Evolutionary conservation across 192 early-diverging fungal genomes (phyloP).

Genomic region (Dispira simplex): DNA sequence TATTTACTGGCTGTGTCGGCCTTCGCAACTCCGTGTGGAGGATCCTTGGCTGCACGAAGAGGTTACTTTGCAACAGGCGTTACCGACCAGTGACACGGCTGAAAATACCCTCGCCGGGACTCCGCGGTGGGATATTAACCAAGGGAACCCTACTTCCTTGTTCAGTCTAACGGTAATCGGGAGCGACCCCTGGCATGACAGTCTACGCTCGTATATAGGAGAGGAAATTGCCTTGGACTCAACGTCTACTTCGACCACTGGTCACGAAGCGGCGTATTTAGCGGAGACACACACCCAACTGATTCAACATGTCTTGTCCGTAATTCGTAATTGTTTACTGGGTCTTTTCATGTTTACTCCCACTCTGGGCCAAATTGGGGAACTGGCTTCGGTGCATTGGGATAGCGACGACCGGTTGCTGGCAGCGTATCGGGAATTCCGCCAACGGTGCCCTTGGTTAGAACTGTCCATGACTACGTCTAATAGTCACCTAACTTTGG

Average conservation of each 20-base stretch:
- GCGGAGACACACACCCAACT: not conserved
- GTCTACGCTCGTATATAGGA: too few species aligned
- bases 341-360: not conserved
- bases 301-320: not conserved
- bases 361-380: not conserved
- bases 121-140: not conserved
- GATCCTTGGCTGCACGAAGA: not conserved
- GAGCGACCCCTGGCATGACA: too few species aligned
- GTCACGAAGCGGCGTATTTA: not conserved
- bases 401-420: not conserved
- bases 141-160: not conserved
- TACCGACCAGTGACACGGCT: not conserved
- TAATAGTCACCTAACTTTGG: slow-evolving; percentile 4
- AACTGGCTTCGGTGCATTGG: not conserved
- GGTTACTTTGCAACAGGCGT: not conserved
- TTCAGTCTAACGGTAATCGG: too few species aligned
- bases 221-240: too few species aligned
- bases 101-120: not conserved
- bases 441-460: not conserved
- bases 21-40: not conserved
- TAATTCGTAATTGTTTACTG: not conserved
- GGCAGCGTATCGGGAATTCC: not conserved
- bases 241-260: too few species aligned
- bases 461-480: slow-evolving; percentile 8
- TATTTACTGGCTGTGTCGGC: slow-evolving; percentile 1